phyloP scores from a whole-genome alignment of 2,329 filamentous ascomycete species.

The Fusarium coffeatum region DNA sequence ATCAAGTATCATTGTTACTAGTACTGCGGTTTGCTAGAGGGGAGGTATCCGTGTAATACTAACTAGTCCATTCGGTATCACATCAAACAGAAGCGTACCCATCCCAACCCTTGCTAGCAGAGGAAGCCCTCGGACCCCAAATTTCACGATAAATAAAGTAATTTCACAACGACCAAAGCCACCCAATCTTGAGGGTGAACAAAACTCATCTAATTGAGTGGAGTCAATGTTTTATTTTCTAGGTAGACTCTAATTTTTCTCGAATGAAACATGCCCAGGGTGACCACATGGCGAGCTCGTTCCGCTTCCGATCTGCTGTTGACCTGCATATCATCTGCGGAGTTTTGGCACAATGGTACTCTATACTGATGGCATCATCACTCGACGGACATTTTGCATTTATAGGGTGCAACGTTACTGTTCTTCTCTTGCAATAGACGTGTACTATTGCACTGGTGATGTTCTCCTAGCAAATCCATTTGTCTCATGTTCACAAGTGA shows the following conservation, averaged over 20 bases:
- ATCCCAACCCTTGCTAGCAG: slow-evolving; percentile 27
- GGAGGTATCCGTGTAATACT: neutral
- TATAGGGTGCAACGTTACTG: neutral
- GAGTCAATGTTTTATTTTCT: slow-evolving; percentile 19
- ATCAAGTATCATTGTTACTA: neutral
- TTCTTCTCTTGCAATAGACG: neutral
- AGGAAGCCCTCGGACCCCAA: slow-evolving; percentile 18
- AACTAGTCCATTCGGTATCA: neutral
- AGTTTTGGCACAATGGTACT: neutral
- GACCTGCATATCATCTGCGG: slow-evolving; percentile 14
- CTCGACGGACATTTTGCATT: neutral
- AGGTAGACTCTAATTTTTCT: slow-evolving; percentile 9
- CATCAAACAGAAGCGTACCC: neutral
- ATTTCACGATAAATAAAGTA: slow-evolving; percentile 44
- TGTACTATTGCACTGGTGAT: neutral
- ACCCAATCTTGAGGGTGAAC: slow-evolving; percentile 9
- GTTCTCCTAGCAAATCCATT: neutral
- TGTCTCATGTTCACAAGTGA: neutral
- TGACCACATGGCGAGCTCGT: slow-evolving; percentile 43
- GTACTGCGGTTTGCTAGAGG: neutral
- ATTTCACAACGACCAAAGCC: slow-evolving; percentile 39
- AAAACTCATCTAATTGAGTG: slow-evolving; percentile 14
- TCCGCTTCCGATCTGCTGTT: slow-evolving; percentile 32
- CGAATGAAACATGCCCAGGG: slow-evolving; percentile 22
- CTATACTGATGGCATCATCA: slow-evolving; percentile 12